Evolutionary conservation across 1,139 yeast genomes (phyloP).

Genomic region (Pichia sp.): DNA sequence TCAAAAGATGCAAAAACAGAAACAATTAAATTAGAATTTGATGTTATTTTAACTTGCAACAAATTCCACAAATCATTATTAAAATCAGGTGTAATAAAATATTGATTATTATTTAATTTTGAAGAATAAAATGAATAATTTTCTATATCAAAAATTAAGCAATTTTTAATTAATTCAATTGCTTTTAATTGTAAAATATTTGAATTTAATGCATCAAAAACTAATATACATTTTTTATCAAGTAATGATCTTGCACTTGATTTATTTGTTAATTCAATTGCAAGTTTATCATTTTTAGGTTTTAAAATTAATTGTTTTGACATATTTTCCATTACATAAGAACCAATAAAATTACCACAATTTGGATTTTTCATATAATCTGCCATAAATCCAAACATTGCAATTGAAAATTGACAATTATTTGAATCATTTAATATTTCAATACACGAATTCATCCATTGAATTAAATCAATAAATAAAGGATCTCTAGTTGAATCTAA

Average conservation of each 20-base stretch:
- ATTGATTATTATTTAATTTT: constrained; percentile 31
- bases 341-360: constrained; percentile 26
- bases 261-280: constrained; percentile 36
- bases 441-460: constrained; percentile 39
- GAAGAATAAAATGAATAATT: constrained; percentile 50
- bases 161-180: constrained; percentile 38
- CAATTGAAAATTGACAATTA: constrained; percentile 37
- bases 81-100: constrained; percentile 29
- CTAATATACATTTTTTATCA: constrained; percentile 34
- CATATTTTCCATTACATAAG: constrained; percentile 28
- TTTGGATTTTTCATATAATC: constrained; percentile 23
- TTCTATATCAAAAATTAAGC: constrained; percentile 51
- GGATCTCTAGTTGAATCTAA: constrained; percentile 17
- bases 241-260: constrained; percentile 38
- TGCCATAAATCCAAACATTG: constrained; percentile 36
- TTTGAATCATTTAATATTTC: constrained; percentile 36
- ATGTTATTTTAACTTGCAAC: constrained; percentile 35
- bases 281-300: constrained; percentile 27
- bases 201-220: constrained; percentile 35
- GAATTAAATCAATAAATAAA: constrained; percentile 31
- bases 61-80: constrained; percentile 44
- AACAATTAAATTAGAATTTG: constrained; percentile 36
- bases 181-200: constrained; percentile 27
- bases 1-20: constrained; percentile 39
- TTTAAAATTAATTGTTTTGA: constrained; percentile 26